These are phyloP conservation scores for Penicillium crystallinum DNA, from an alignment of 495 filamentous ascomycete genomes.

Conservation along the genomic window DNA sequence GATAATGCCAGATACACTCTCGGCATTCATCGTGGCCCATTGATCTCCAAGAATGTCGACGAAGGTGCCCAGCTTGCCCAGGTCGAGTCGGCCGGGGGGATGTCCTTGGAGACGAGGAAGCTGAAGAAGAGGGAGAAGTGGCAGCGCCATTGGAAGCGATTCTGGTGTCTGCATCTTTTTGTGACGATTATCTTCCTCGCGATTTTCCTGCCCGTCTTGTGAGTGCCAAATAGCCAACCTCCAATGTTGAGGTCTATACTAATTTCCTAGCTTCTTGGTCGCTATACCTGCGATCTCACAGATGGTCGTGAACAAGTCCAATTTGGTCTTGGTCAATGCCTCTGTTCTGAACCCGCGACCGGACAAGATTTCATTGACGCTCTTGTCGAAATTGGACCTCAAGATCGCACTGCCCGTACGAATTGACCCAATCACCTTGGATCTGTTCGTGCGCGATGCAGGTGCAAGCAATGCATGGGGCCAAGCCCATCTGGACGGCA, in stretches of 20 bases:
- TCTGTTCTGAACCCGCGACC: constrained; percentile 30
- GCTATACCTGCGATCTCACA: constrained; percentile 42
- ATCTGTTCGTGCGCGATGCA: constrained; percentile 29
- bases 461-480: constrained; percentile 25
- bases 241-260: neutral
- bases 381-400: constrained; percentile 33
- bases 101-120: constrained; percentile 26
- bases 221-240: constrained; percentile 8
- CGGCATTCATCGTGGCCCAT: constrained; percentile 34
- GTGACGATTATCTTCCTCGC: constrained; percentile 26
- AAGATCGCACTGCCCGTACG: constrained; percentile 32
- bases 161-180: constrained; percentile 36
- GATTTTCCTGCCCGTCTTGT: constrained; percentile 40
- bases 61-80: constrained; percentile 25
- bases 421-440: constrained; percentile 32
- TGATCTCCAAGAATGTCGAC: constrained; percentile 10
- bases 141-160: constrained; percentile 36
- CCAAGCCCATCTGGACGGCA: constrained; percentile 20
- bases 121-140: constrained; percentile 25
- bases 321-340: constrained; percentile 33
- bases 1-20: constrained; percentile 32
- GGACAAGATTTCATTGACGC: constrained; percentile 27
- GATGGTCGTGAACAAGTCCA: constrained; percentile 34
- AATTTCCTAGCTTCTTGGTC: constrained; percentile 34
- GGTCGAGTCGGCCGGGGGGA: constrained; percentile 25